Evolutionary conservation across 176 grass and related monocot genomes (phyloP), one percentile per base, ranked within the genome.

Genomic region (Guadua angustifolia): DNA sequence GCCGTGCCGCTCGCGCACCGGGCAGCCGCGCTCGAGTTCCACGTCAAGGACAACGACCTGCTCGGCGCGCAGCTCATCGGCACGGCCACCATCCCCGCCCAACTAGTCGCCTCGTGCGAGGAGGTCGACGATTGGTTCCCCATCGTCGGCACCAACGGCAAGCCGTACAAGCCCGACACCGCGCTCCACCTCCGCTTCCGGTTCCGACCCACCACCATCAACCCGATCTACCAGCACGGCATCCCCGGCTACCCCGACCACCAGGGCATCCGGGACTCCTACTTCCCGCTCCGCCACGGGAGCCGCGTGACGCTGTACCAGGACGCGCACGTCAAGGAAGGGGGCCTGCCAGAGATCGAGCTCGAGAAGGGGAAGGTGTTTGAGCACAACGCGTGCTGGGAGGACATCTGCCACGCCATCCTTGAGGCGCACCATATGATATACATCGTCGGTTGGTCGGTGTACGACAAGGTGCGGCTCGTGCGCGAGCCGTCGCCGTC

Each of bases 351-450:
- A 13, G 68, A 90, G 58, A 81, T 95, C 62, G 5, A 90, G 83
- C 88, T 99, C 16, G 89, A 90, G 17, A 47, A 24, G 0, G 93
- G 89, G 53, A 92, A 69, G 42, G 0, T 55, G 6, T 99, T 95
- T 77, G 32, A 89, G 75, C 96, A 95, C 83, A 77, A 88, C 24
- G 2, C 76, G 7, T 99, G 96, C 83, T 99, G 96, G 96, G 96
- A 99, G 86, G 96, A 99, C 82, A 99, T 99, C 62, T 99, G 96
- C 73, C 93, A 94, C 61, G 93, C 96, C 51, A 99, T 99, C 69
- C 88, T 95, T 3, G 96, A 99, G 80, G 96, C 96, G 51, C 96
- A 95, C 73, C 93, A 94, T 74, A 77, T 99, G 91, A 99, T 99
- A 5, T 99, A 99, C 78, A 88, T 99, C 49, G 85, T 95, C 22